Conservation (phyloP, 352 stramenopile species). For the Globisporangium nunn region DNA sequence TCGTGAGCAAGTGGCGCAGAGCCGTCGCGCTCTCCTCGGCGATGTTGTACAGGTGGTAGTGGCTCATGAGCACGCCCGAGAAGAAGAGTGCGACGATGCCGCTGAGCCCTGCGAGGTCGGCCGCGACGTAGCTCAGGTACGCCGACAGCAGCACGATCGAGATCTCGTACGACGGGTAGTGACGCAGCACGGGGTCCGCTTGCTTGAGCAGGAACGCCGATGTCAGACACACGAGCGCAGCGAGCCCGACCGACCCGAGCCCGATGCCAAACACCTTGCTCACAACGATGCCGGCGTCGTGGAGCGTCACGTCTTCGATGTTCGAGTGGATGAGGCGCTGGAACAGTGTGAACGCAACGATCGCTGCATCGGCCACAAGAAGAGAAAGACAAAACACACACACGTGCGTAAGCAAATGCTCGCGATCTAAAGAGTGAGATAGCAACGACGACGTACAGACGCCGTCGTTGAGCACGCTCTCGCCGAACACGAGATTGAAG, state of each 20-base stretch:
- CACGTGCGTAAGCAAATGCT: too few species aligned
- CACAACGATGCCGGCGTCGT: slow-evolving; percentile 71
- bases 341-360: slow-evolving; percentile 80
- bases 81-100: slow-evolving; percentile 94
- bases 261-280: slow-evolving; percentile 79
- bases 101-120: slow-evolving; percentile 68
- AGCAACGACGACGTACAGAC: slow-evolving; percentile 50
- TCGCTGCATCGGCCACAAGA: slow-evolving; percentile 27
- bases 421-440: background rate
- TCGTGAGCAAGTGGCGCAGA: slow-evolving; percentile 73
- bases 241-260: slow-evolving; percentile 70
- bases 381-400: background rate
- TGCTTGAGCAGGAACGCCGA: slow-evolving; percentile 81
- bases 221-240: slow-evolving; percentile 62
- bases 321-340: slow-evolving; percentile 73
- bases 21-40: slow-evolving; percentile 67
- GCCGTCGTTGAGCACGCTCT: slow-evolving; percentile 94
- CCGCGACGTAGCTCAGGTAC: slow-evolving; percentile 78
- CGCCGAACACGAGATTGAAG: slow-evolving; percentile 95
- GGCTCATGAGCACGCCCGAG: slow-evolving; percentile 84
- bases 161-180: slow-evolving; percentile 85
- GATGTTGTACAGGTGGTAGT: slow-evolving; percentile 85
- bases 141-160: slow-evolving; percentile 79
- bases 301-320: slow-evolving; percentile 59
- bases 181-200: slow-evolving; percentile 54